These are phyloP conservation scores for Phlebopus sp. DNA, from an alignment of 1,284 basidiomycete species.

Conservation along the genomic window DNA sequence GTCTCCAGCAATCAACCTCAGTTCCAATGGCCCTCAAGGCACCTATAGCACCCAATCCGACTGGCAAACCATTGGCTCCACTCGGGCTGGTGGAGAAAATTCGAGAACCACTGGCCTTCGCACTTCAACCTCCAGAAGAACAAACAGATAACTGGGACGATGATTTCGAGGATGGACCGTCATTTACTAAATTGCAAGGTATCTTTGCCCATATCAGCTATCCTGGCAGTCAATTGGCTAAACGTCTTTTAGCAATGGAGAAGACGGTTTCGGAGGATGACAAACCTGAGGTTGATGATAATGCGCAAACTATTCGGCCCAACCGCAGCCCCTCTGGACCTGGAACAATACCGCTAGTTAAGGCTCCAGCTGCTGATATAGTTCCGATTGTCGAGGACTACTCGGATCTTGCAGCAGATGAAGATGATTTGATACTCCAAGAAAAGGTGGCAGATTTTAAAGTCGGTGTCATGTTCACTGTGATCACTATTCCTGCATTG, in stretches of 20 bases:
- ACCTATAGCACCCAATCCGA: conserved; percentile 15
- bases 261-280: conserved; percentile 60
- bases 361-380: conserved; percentile 57
- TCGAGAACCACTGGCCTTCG: conserved; percentile 51
- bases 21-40: conserved; percentile 28
- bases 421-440: conserved; percentile 68
- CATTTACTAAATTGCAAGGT: conserved; percentile 82
- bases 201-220: conserved; percentile 11
- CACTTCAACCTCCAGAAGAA: conserved; percentile 69
- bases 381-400: conserved; percentile 82
- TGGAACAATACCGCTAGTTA: conserved; percentile 52
- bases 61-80: conserved; percentile 25
- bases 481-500: conserved; percentile 1
- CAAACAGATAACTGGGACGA: conserved; percentile 97
- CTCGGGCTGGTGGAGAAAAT: conserved; percentile 54
- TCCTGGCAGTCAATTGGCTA: background rate
- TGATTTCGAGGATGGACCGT: conserved; percentile 94
- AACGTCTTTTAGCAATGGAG: conserved; percentile 51
- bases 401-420: conserved; percentile 77
- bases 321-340: conserved; percentile 59
- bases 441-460: conserved; percentile 81
- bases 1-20: conserved; percentile 32
- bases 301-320: conserved; percentile 74
- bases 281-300: conserved; percentile 64
- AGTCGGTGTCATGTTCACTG: conserved; percentile 39